Evolutionary conservation across 352 stramenopile species (phyloP).

Genomic region (Phytopythium helicoides): DNA sequence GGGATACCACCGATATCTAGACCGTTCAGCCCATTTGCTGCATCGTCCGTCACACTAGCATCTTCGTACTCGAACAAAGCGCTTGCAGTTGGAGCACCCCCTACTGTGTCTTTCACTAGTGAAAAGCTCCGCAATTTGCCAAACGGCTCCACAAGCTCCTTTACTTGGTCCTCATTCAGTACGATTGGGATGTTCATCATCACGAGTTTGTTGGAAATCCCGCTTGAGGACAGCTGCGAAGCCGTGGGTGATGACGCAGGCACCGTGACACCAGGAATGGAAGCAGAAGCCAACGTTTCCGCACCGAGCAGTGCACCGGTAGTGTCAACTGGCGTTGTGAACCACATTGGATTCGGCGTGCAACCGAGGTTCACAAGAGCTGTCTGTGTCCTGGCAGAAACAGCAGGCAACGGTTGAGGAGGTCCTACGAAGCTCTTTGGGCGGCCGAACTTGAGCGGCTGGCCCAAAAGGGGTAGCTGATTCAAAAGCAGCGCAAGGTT

Average conservation of each 20-base stretch:
- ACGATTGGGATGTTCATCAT: conserved; percentile 86
- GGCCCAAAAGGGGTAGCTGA: conserved; percentile 70
- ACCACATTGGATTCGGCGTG: conserved; percentile 78
- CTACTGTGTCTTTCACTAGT: conserved; percentile 54
- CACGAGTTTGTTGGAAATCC: conserved; percentile 45
- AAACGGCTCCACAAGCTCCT: conserved; percentile 85
- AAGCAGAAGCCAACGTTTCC: not conserved
- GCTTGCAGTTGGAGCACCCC: conserved; percentile 54
- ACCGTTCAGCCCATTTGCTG: conserved; percentile 69
- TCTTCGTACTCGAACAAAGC: conserved; percentile 84
- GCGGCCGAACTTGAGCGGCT: conserved; percentile 85
- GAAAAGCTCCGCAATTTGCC: conserved; percentile 65
- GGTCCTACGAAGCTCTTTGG: conserved; percentile 82
- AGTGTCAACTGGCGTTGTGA: conserved; percentile 10
- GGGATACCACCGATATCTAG: conserved; percentile 74
- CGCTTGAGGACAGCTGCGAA: conserved; percentile 24
- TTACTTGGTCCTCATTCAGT: conserved; percentile 72
- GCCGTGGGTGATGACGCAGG: not conserved
- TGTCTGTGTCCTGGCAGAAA: conserved; percentile 71
- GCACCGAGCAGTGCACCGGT: not conserved
- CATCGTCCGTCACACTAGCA: conserved; percentile 46
- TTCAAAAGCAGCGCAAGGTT: conserved; percentile 85
- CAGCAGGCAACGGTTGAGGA: conserved; percentile 66
- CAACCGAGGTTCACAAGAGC: conserved; percentile 80
- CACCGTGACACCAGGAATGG: conserved; percentile 1